Evolutionary conservation across 2,329 filamentous ascomycete species (phyloP).

Genomic region (Aquanectria penicillioides): DNA sequence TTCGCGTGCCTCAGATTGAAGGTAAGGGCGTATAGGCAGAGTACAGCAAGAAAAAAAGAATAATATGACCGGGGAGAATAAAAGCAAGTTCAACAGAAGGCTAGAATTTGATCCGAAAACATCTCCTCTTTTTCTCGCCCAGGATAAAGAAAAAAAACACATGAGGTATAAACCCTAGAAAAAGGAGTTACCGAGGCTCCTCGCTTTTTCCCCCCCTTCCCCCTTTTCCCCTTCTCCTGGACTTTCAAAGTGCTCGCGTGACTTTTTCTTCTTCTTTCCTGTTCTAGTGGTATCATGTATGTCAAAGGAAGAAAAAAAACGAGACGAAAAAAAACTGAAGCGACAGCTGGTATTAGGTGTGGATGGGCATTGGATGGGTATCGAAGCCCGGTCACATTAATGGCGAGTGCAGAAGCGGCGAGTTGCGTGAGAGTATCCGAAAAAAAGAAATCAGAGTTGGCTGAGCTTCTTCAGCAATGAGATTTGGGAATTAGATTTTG

Average conservation of each 20-base stretch:
- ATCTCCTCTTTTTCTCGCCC: slow-evolving; percentile 27
- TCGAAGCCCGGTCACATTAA: slow-evolving; percentile 22
- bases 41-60: slow-evolving; percentile 3
- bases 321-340: slow-evolving; percentile 37
- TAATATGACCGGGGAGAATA: slow-evolving; percentile 17
- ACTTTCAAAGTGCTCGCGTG: slow-evolving; percentile 31
- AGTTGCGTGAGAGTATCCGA: slow-evolving; percentile 25
- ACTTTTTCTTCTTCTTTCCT: slow-evolving; percentile 39
- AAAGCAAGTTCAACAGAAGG: slow-evolving; percentile 17
- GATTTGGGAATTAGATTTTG: slow-evolving; percentile 6
- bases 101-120: slow-evolving; percentile 16
- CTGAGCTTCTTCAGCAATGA: slow-evolving; percentile 9
- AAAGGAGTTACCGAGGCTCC: slow-evolving; percentile 15
- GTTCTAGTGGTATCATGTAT: slow-evolving; percentile 46
- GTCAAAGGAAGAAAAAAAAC: slow-evolving; percentile 32
- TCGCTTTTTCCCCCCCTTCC: slow-evolving; percentile 12
- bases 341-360: slow-evolving; percentile 40
- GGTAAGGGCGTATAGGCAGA: slow-evolving; percentile 14
- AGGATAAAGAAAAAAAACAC: slow-evolving; percentile 23
- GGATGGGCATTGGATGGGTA: slow-evolving; percentile 26
- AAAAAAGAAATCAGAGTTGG: slow-evolving; percentile 21
- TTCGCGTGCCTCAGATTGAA: slow-evolving; percentile 15
- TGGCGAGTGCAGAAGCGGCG: slow-evolving; percentile 26
- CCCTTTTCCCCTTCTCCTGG: slow-evolving; percentile 22
- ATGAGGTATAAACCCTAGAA: background rate